Evolutionary conservation across 2,329 filamentous ascomycete genomes (phyloP).

Genomic region (Cytospora mali): DNA sequence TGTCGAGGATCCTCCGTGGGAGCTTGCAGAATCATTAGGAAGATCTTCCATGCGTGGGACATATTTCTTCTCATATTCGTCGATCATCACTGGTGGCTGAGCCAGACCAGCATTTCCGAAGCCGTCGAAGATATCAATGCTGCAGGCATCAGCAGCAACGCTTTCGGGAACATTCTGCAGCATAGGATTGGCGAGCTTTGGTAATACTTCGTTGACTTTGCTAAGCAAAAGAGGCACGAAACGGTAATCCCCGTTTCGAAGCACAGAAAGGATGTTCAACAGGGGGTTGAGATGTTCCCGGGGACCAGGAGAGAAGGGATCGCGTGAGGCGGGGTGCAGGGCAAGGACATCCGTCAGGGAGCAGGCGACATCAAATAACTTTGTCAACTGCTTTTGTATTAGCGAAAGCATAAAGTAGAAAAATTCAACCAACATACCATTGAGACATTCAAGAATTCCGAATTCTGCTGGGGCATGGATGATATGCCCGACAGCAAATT

Average conservation of each 20-base stretch:
- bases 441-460: constrained; percentile 75
- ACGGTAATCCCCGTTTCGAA: constrained; percentile 75
- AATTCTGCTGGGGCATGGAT: constrained; percentile 70
- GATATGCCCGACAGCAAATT: constrained; percentile 70
- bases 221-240: constrained; percentile 76
- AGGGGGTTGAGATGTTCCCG: constrained; percentile 74
- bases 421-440: constrained; percentile 56
- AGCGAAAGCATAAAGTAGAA: constrained; percentile 6
- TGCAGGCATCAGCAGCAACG: constrained; percentile 36
- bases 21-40: constrained; percentile 42
- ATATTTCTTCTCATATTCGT: constrained; percentile 53
- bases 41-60: constrained; percentile 46
- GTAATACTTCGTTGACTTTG: constrained; percentile 74
- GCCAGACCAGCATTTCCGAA: constrained; percentile 66
- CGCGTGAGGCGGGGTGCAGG: constrained; percentile 60
- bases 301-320: constrained; percentile 67
- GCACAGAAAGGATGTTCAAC: constrained; percentile 65
- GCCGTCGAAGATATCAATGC: constrained; percentile 67
- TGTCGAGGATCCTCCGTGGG: constrained; percentile 35
- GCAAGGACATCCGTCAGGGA: constrained; percentile 74
- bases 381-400: constrained; percentile 63
- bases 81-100: constrained; percentile 51
- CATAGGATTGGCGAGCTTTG: constrained; percentile 62
- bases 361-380: constrained; percentile 76
- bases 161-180: constrained; percentile 62